phyloP scores from a whole-genome alignment of 768 basidiomycete species.

The Dacryopinax spathularia region DNA sequence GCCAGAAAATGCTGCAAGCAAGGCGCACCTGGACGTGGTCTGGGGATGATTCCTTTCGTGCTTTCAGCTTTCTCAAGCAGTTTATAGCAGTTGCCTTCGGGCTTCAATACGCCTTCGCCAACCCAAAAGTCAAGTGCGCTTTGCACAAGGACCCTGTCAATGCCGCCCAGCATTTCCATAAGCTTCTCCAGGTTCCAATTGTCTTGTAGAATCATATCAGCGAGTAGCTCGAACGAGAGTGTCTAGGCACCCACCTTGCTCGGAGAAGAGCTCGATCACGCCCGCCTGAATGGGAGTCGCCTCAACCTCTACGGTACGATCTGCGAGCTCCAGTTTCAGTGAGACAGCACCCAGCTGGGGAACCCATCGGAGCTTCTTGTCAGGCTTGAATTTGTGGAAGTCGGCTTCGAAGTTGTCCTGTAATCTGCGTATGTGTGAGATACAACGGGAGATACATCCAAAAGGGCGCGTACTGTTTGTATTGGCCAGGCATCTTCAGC shows the following conservation, averaged over 20 bases:
- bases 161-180: conserved; percentile 43
- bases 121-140: conserved; percentile 76
- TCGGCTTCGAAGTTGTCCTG: conserved; percentile 64
- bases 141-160: conserved; percentile 49
- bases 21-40: conserved; percentile 9
- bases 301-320: conserved; percentile 58
- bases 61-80: conserved; percentile 50
- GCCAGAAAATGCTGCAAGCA: background rate
- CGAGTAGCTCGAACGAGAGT: background rate
- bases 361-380: conserved; percentile 80
- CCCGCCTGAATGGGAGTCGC: conserved; percentile 84
- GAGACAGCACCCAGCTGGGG: conserved; percentile 77
- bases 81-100: conserved; percentile 43
- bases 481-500: conserved; percentile 63
- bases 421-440: conserved; percentile 31
- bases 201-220: no score
- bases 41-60: conserved; percentile 16
- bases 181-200: conserved; percentile 61
- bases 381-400: conserved; percentile 76
- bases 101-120: conserved; percentile 65
- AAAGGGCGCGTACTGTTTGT: conserved; percentile 44
- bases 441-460: background rate
- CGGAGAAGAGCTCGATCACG: conserved; percentile 71
- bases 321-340: conserved; percentile 67
- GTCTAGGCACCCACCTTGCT: conserved; percentile 35